Conservation (phyloP, 202 grass and related monocot species). For the Alloteropsis angusta region DNA sequence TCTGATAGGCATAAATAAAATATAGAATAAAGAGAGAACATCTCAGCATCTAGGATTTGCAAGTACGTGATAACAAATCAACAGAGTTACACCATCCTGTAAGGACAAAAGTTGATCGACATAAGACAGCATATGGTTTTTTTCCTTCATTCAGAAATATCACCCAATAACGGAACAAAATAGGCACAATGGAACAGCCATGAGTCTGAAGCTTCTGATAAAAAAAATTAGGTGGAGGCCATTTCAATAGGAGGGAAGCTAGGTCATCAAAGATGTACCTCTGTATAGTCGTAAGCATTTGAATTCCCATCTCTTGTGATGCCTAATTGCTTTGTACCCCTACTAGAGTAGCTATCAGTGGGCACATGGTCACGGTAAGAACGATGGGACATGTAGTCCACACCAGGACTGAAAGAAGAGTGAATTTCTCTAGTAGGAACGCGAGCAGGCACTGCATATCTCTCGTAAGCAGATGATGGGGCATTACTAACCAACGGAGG, state of each 20-base stretch:
- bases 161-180: slow-evolving; percentile 13
- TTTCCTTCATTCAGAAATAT: neutral
- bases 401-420: slow-evolving; percentile 35
- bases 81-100: neutral
- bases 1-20: neutral
- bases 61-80: neutral
- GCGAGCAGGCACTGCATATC: slow-evolving; percentile 35
- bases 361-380: slow-evolving; percentile 40
- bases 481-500: slow-evolving; percentile 28
- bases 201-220: slow-evolving; percentile 17
- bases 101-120: neutral
- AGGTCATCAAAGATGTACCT: slow-evolving; percentile 42
- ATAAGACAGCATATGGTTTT: neutral
- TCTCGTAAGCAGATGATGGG: slow-evolving; percentile 39
- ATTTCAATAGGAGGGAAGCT: slow-evolving; percentile 28
- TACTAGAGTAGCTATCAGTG: slow-evolving; percentile 49
- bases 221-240: slow-evolving; percentile 11
- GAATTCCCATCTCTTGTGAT: slow-evolving; percentile 50
- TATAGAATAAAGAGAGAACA: slow-evolving; percentile 19
- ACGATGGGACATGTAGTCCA: slow-evolving; percentile 31
- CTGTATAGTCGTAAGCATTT: slow-evolving; percentile 52
- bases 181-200: neutral
- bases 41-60: neutral
- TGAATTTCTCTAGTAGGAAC: slow-evolving; percentile 48
- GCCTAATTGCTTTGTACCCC: slow-evolving; percentile 35